Evolutionary conservation across 352 stramenopile species (phyloP).

Genomic region (Blastocystis sp.): DNA sequence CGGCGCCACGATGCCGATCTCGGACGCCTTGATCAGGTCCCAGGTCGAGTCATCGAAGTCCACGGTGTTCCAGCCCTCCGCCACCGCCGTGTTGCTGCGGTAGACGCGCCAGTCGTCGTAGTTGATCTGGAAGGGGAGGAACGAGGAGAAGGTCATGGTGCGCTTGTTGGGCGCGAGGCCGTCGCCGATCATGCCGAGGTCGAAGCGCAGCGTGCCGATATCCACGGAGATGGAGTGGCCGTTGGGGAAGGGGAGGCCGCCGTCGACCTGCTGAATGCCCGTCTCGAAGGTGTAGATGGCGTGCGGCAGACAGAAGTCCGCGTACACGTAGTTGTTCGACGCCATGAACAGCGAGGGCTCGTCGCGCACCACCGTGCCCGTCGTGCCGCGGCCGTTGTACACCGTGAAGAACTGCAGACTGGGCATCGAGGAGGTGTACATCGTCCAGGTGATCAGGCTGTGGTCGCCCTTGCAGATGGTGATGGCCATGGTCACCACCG

Average conservation of each 20-base stretch:
- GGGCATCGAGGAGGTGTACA: constrained; percentile 3
- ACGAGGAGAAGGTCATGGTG: constrained; percentile 22
- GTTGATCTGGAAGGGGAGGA: constrained; percentile 58
- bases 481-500: neutral
- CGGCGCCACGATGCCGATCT: neutral
- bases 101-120: constrained; percentile 44
- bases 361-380: neutral
- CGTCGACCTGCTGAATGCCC: neutral
- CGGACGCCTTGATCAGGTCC: neutral
- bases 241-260: neutral
- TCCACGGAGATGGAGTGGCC: constrained; percentile 34
- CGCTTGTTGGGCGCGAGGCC: neutral
- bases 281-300: constrained; percentile 42
- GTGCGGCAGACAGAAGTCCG: constrained; percentile 53
- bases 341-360: constrained; percentile 8
- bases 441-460: constrained; percentile 44
- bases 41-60: constrained; percentile 8
- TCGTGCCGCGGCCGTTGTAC: neutral
- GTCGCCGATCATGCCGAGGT: neutral
- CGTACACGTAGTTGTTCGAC: constrained; percentile 11
- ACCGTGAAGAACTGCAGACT: neutral
- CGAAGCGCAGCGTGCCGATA: constrained; percentile 40
- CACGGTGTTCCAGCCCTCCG: neutral
- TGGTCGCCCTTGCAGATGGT: constrained; percentile 3
- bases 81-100: neutral